A percentile compares a stretch with the other conserved stretches of the same genome.
Evolutionary conservation across 495 filamentous ascomycete genomes (phyloP).

Genomic region (Penicillium bovifimosum): DNA sequence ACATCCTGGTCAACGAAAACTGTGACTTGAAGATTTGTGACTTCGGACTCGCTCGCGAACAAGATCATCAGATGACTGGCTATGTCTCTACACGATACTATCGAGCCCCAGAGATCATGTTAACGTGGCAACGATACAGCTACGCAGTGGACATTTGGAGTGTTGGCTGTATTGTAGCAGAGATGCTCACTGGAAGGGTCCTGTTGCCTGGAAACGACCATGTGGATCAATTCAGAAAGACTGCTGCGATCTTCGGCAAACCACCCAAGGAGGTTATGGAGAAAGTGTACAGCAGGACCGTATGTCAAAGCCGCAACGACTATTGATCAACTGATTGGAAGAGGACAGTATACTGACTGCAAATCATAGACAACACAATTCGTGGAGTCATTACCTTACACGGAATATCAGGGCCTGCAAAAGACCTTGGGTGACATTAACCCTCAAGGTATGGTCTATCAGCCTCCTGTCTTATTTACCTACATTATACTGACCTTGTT

Average conservation of each 20-base stretch:
- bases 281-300: slow-evolving; percentile 6
- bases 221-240: slow-evolving; percentile 92
- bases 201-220: slow-evolving; percentile 93
- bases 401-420: not conserved
- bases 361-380: not conserved
- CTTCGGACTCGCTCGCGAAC: slow-evolving; percentile 85
- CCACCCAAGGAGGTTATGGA: slow-evolving; percentile 56
- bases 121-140: slow-evolving; percentile 96
- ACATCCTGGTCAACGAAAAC: slow-evolving; percentile 92
- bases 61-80: slow-evolving; percentile 93
- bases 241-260: slow-evolving; percentile 83
- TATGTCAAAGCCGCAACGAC: not conserved
- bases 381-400: slow-evolving; percentile 1
- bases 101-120: slow-evolving; percentile 91
- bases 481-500: not conserved
- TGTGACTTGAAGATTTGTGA: slow-evolving; percentile 96
- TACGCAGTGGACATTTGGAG: slow-evolving; percentile 96
- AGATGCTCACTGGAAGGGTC: slow-evolving; percentile 90
- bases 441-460: slow-evolving; percentile 7
- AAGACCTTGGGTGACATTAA: not conserved
- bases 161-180: slow-evolving; percentile 88
- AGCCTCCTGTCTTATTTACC: not conserved
- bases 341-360: not conserved
- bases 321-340: not conserved
- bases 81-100: slow-evolving; percentile 87